Base-by-base conservation (phyloP, 2,329 filamentous ascomycete genomes). In the Colletotrichum melonis region DNA sequence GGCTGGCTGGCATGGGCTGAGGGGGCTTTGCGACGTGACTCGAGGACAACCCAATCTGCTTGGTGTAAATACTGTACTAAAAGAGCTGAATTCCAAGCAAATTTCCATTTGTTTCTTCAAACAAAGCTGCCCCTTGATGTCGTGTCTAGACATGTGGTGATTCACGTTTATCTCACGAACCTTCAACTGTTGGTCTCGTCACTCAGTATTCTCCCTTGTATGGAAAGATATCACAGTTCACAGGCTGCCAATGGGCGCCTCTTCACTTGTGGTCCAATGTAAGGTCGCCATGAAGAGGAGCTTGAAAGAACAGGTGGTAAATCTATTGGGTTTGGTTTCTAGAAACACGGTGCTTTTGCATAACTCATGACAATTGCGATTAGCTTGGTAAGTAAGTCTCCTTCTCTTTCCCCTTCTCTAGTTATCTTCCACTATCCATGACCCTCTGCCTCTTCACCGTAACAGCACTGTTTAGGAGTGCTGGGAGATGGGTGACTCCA, bases 1-100 rank as follows among this genome's bases (percentile, higher is more conserved):
- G 16, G 38, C 38, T 42, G 38, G 77, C 57, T 76, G 76, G 76
- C 77, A 76, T 78, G 77, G 77, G 77, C 76, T 75, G 75, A 77
- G 74, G 76, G 76, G 78, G 38, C 38, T 75, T 79, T 78, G 79
- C 78, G 76, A 79, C 76, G 78, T 78, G 78, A 76, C 76, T 81
- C 77, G 77, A 74, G 69, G 74, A 73, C 68, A 74, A 74, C 38
- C 38, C 67, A 72, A 72, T 63, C 72, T 73, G 74, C 66, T 76
- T 78, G 82, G 78, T 84, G 82, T 84, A 84, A 83, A 85, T 84
- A 84, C 77, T 85, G 82, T 84, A 84, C 77, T 79, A 84, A 81
- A 82, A 84, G 78, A 79, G 80, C 79, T 79, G 79, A 81, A 80
- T 76, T 69, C 78, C 78, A 78, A 82, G 78, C 78, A 79, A 76